Conservation (phyloP, 495 filamentous ascomycete species). For the Podospora bellae-mahoneyi region DNA sequence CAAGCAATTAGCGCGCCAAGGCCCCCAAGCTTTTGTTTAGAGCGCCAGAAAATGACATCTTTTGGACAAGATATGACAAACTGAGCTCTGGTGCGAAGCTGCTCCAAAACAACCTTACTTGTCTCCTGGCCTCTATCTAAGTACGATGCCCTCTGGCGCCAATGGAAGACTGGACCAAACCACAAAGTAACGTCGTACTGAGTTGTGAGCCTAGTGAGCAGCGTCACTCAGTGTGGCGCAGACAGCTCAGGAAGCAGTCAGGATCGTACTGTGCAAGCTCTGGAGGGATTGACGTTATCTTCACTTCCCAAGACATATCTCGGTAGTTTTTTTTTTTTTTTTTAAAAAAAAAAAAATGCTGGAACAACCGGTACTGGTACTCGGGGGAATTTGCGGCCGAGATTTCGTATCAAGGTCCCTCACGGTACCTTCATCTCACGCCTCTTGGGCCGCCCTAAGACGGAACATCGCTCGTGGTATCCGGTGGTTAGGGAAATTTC, state of each 20-base stretch:
- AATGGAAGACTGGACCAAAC: background rate
- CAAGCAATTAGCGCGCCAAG: background rate
- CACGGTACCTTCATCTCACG: background rate
- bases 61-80: background rate
- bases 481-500: background rate
- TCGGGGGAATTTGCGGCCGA: background rate
- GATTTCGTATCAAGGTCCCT: slow-evolving; percentile 1
- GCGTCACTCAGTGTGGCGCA: background rate
- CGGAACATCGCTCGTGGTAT: slow-evolving; percentile 5
- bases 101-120: background rate
- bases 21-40: background rate
- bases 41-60: background rate
- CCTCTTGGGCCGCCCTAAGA: background rate
- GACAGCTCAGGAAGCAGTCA: background rate
- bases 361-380: background rate
- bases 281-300: background rate
- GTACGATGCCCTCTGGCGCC: background rate
- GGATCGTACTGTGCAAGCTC: background rate
- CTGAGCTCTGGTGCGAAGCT: background rate
- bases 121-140: background rate
- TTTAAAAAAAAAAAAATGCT: background rate
- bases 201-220: background rate
- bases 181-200: background rate
- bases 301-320: background rate
- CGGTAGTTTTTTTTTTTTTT: background rate